Percentiles rank a stretch among this genome's conserved stretches.
phyloP scores from a whole-genome alignment of 148 eudicot species.

The Vaccinium vitisidaea region DNA sequence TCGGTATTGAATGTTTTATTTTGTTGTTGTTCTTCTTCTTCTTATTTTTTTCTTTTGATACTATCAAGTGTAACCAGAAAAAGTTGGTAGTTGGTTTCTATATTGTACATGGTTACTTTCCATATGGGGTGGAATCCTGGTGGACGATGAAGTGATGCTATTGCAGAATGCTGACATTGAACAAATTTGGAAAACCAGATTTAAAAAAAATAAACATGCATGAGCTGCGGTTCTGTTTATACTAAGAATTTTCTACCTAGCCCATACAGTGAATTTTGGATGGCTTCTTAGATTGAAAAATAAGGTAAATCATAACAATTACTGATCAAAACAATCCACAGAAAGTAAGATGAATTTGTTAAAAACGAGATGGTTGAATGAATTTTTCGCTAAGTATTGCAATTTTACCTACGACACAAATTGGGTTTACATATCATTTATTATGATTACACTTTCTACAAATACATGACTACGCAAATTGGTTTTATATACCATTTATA shows the following conservation, averaged over 20 bases:
- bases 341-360: neutral
- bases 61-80: too few species aligned
- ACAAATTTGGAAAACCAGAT: neutral
- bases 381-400: neutral
- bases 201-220: neutral
- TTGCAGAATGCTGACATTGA: neutral
- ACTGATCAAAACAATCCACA: neutral
- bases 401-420: too few species aligned
- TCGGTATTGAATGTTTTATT: neutral
- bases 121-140: too few species aligned
- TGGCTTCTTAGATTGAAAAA: neutral
- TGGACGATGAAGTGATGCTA: neutral
- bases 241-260: neutral
- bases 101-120: too few species aligned
- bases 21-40: too few species aligned
- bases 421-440: too few species aligned
- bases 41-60: too few species aligned
- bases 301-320: neutral
- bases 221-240: too few species aligned
- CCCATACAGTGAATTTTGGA: neutral
- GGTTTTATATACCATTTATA: too few species aligned
- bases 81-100: too few species aligned
- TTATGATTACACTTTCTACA: too few species aligned
- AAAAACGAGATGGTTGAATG: neutral
- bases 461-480: too few species aligned